Evolutionary conservation across 768 basidiomycete genomes (phyloP).

Genomic region (Russula earlei): DNA sequence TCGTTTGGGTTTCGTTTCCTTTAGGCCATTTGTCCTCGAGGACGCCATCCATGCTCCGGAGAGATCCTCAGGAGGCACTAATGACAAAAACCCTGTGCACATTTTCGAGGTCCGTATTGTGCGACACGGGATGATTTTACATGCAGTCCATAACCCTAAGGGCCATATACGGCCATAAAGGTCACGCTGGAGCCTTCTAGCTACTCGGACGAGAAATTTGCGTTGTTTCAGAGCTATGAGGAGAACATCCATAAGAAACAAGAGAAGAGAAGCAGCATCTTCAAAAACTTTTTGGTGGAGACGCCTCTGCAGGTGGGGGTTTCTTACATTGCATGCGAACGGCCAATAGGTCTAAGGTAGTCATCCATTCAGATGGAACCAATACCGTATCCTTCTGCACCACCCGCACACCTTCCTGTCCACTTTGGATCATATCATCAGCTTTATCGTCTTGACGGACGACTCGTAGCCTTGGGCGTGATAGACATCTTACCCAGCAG

Average conservation of each 20-base stretch:
- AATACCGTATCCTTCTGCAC: conserved; percentile 46
- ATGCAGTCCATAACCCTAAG: not conserved
- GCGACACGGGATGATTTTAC: not conserved
- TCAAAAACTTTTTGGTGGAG: conserved; percentile 69
- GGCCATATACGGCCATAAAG: conserved; percentile 30
- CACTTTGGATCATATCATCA: conserved; percentile 92
- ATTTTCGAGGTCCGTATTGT: conserved; percentile 44
- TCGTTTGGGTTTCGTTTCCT: too few relatives aligned
- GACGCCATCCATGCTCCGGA: conserved; percentile 52
- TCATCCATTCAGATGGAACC: conserved; percentile 36
- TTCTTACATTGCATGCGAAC: not conserved
- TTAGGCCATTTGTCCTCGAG: conserved; percentile 31
- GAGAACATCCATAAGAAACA: conserved; percentile 64
- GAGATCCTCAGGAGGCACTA: conserved; percentile 25
- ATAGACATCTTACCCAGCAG: conserved; percentile 85
- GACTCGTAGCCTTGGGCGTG: conserved; percentile 78
- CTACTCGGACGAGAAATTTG: conserved; percentile 73
- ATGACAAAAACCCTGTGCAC: conserved; percentile 33
- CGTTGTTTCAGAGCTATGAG: conserved; percentile 72
- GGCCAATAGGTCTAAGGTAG: not conserved
- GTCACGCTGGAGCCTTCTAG: conserved; percentile 67
- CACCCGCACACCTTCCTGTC: conserved; percentile 53
- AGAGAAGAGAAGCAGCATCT: conserved; percentile 40
- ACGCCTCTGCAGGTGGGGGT: conserved; percentile 58
- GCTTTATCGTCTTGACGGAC: conserved; percentile 71